These are phyloP conservation scores for Papilionanthe hybrid DNA, from an alignment of 116 monocot genomes.

Conservation along the genomic window DNA sequence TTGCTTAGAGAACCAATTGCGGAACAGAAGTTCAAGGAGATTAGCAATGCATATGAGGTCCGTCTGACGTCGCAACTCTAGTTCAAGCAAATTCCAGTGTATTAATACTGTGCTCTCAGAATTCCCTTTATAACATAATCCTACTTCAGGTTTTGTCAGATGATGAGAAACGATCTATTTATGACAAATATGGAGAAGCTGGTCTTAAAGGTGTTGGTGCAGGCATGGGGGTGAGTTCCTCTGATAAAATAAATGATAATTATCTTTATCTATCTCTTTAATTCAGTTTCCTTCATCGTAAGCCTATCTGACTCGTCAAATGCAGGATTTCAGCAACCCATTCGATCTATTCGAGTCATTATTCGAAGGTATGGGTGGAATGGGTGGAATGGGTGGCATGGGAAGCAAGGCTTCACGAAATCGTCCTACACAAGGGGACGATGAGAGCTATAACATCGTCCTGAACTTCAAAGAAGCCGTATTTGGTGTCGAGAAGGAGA, in stretches of 20 bases:
- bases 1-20: slow-evolving; percentile 71
- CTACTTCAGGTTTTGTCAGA: slow-evolving; percentile 67
- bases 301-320: background rate
- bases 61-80: background rate
- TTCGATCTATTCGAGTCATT: slow-evolving; percentile 92
- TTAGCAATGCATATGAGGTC: slow-evolving; percentile 98
- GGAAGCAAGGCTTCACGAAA: slow-evolving; percentile 62
- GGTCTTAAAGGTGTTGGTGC: slow-evolving; percentile 96
- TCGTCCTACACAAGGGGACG: slow-evolving; percentile 76
- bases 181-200: slow-evolving; percentile 94
- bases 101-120: background rate
- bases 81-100: background rate
- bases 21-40: slow-evolving; percentile 93
- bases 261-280: background rate
- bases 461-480: slow-evolving; percentile 91
- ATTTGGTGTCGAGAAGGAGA: slow-evolving; percentile 89
- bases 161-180: slow-evolving; percentile 86
- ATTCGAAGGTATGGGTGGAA: slow-evolving; percentile 47
- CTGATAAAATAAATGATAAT: background rate
- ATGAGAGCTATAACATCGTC: slow-evolving; percentile 79
- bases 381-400: slow-evolving; percentile 72
- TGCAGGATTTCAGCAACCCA: slow-evolving; percentile 93
- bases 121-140: background rate
- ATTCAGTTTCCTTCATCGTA: background rate
- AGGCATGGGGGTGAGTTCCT: slow-evolving; percentile 78